phyloP scores from a whole-genome alignment of 2,329 filamentous ascomycete species.

The Scytalidium sp. region DNA sequence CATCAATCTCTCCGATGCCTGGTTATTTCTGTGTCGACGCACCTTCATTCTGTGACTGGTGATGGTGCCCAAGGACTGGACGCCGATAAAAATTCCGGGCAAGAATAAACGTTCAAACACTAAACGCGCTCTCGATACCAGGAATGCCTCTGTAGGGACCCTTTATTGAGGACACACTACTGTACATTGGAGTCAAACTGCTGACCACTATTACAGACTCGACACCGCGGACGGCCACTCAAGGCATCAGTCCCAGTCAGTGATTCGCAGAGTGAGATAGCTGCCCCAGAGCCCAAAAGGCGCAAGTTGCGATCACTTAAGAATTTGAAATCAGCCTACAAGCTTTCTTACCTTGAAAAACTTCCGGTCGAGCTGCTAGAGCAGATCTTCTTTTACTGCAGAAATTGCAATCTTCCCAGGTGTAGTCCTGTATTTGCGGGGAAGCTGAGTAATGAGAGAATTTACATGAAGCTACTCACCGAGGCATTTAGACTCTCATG shows the following conservation, averaged over 20 bases:
- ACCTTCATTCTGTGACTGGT: not conserved
- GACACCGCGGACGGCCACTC: conserved; percentile 14
- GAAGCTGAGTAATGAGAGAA: conserved; percentile 22
- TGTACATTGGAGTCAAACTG: conserved; percentile 3
- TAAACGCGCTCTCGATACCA: conserved; percentile 16
- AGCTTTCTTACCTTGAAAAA: conserved; percentile 26
- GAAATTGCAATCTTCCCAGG: conserved; percentile 25
- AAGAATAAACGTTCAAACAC: conserved; percentile 20
- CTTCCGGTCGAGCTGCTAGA: conserved; percentile 27
- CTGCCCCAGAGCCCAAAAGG: conserved; percentile 1
- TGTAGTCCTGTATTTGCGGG: conserved; percentile 25
- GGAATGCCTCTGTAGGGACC: conserved; percentile 19
- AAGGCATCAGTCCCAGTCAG: conserved; percentile 4
- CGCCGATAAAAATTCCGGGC: conserved; percentile 26
- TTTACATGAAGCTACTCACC: conserved; percentile 21
- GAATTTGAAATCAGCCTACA: conserved; percentile 22
- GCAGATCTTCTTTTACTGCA: conserved; percentile 22
- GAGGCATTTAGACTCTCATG: conserved; percentile 24
- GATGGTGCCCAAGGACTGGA: conserved; percentile 19
- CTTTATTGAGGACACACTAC: not conserved
- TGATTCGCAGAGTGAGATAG: not conserved
- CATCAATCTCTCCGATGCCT: not conserved
- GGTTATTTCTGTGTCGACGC: not conserved
- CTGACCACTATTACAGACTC: conserved; percentile 5
- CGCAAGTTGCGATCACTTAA: conserved; percentile 15